These are phyloP conservation scores for Heracleum sosnowskyi DNA, from an alignment of 129 eudicot species.

Conservation along the genomic window DNA sequence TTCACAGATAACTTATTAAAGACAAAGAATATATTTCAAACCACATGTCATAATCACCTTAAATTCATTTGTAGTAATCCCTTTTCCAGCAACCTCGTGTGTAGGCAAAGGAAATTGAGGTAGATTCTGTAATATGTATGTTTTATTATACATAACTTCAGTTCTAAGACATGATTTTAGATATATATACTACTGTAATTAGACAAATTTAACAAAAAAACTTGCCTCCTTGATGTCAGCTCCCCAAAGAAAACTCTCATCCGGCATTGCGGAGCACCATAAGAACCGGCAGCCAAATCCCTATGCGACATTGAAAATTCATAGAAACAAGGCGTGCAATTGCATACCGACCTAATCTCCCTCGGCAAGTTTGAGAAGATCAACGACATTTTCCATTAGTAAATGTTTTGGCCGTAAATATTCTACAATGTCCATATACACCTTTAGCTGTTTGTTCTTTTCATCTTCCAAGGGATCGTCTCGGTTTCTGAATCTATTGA, in stretches of 20 bases:
- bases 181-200: not conserved
- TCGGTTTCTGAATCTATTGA: constrained; percentile 45
- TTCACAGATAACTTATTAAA: not conserved
- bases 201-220: not conserved
- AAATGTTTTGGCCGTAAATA: constrained; percentile 50
- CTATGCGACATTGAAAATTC: constrained; percentile 64
- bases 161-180: not conserved
- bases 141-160: not conserved
- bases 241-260: constrained; percentile 68
- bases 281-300: constrained; percentile 83
- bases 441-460: constrained; percentile 54
- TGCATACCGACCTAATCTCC: constrained; percentile 45
- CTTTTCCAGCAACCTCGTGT: constrained; percentile 47
- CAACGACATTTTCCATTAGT: constrained; percentile 74
- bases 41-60: constrained; percentile 28
- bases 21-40: not conserved
- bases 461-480: constrained; percentile 42
- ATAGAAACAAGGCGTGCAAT: constrained; percentile 51
- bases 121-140: constrained; percentile 36
- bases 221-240: constrained; percentile 49
- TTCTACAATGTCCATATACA: constrained; percentile 57
- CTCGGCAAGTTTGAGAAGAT: constrained; percentile 45
- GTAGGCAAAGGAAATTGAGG: constrained; percentile 75
- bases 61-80: constrained; percentile 41
- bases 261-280: constrained; percentile 69